Conservation (phyloP, 768 basidiomycete species). For the Russula virescens region DNA sequence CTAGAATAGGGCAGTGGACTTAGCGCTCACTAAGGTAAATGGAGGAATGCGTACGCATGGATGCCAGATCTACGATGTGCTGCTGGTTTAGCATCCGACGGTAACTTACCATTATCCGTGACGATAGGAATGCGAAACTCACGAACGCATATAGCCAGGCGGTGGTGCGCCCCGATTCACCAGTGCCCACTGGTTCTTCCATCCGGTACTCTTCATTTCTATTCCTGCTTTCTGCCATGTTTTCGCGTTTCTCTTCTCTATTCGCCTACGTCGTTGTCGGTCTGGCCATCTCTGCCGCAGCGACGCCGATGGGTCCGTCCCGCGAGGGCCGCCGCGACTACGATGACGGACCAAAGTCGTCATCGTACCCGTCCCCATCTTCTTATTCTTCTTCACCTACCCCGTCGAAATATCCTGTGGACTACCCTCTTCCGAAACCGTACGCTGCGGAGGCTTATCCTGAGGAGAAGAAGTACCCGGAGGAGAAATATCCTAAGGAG, state of each 20-base stretch:
- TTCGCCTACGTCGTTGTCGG: conserved; percentile 15
- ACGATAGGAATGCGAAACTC: neutral
- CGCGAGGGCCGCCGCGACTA: no score
- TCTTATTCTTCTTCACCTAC: neutral
- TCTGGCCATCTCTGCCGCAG: conserved; percentile 17
- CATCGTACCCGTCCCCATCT: neutral
- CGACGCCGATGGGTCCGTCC: conserved; percentile 10
- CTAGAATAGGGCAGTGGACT: neutral
- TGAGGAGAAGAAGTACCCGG: neutral
- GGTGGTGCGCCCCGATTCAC: neutral
- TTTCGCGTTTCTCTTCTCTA: conserved; percentile 19
- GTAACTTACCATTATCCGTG: neutral
- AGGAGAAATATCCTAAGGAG: neutral
- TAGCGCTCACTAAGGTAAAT: neutral
- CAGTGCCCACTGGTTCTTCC: conserved; percentile 13
- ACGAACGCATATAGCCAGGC: conserved; percentile 3
- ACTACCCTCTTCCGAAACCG: no score
- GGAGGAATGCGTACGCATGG: neutral
- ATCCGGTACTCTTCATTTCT: conserved; percentile 7
- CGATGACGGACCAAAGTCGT: neutral
- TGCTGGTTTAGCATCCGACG: neutral
- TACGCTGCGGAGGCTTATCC: neutral
- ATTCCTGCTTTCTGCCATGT: conserved; percentile 16
- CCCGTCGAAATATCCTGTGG: neutral
- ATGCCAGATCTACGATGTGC: neutral